Percentiles rank a stretch among this genome's conserved stretches.
Conservation (phyloP, 805 yeast genomes). For the Suhomyces pyralidae region DNA sequence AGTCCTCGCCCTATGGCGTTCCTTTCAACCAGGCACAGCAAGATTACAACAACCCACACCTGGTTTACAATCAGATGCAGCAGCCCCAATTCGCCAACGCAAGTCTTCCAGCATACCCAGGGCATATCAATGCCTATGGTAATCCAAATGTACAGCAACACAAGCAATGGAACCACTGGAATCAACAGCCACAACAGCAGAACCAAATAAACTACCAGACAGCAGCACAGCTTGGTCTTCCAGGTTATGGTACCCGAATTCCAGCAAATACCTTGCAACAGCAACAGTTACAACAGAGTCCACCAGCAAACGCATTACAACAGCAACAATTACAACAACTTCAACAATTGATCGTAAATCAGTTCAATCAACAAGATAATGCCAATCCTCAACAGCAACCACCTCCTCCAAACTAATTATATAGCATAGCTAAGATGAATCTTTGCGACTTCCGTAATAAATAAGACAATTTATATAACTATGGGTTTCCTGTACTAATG, state of each 20-base stretch:
- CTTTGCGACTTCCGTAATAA: neutral
- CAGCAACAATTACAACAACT: constrained; percentile 24
- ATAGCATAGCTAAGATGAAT: neutral
- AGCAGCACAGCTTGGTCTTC: neutral
- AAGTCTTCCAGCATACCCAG: constrained; percentile 1
- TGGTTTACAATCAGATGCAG: constrained; percentile 5
- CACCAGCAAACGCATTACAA: constrained; percentile 12
- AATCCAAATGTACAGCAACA: neutral
- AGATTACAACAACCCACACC: constrained; percentile 6
- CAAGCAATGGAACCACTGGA: constrained; percentile 2
- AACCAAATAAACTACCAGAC: neutral
- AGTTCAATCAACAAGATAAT: constrained; percentile 12
- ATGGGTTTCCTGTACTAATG: neutral
- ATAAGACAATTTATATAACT: neutral
- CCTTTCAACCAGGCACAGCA: constrained; percentile 19
- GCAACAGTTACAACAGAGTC: neutral
- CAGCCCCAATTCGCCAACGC: neutral
- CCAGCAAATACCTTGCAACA: constrained; percentile 8
- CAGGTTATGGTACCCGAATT: neutral
- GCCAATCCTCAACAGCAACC: constrained; percentile 11
- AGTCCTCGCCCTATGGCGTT: constrained; percentile 20
- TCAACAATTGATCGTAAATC: constrained; percentile 21
- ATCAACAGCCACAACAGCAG: neutral
- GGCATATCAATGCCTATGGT: neutral
- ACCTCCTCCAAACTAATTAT: neutral